Evolutionary conservation across 2,329 filamentous ascomycete genomes (phyloP).

Genomic region (Fusarium mangiferae): DNA sequence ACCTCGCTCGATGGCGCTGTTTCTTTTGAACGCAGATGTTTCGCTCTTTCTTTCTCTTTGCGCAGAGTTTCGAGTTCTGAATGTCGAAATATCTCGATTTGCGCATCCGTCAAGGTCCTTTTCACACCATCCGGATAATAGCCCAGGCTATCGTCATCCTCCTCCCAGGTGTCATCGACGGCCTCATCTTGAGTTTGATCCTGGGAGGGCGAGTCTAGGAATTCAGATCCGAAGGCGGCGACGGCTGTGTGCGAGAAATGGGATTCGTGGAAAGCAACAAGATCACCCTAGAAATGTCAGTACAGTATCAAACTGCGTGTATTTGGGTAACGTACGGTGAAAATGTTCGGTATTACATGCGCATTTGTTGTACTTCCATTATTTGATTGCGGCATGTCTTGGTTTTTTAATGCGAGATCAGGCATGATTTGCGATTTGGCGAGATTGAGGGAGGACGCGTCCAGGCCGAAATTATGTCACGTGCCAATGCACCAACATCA

Average conservation of each 20-base stretch:
- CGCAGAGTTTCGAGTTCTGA: slow-evolving; percentile 83
- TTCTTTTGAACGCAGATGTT: slow-evolving; percentile 31
- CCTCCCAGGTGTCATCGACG: slow-evolving; percentile 53
- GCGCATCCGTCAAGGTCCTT: slow-evolving; percentile 89
- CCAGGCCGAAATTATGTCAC: slow-evolving; percentile 33
- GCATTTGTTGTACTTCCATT: slow-evolving; percentile 18
- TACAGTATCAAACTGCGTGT: not conserved
- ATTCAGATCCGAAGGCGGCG: slow-evolving; percentile 58
- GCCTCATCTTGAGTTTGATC: slow-evolving; percentile 46
- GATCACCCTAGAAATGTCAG: slow-evolving; percentile 63
- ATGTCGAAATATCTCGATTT: slow-evolving; percentile 90
- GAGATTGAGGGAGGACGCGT: slow-evolving; percentile 30
- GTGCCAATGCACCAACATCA: slow-evolving; percentile 28
- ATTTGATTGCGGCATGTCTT: slow-evolving; percentile 37
- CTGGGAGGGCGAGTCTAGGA: slow-evolving; percentile 51
- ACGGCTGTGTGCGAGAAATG: slow-evolving; percentile 67
- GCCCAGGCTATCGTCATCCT: slow-evolving; percentile 77
- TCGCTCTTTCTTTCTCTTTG: slow-evolving; percentile 63
- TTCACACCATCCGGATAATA: slow-evolving; percentile 89
- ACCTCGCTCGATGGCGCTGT: slow-evolving; percentile 25
- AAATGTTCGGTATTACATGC: slow-evolving; percentile 41
- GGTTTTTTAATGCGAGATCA: slow-evolving; percentile 5
- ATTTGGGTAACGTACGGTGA: slow-evolving; percentile 33
- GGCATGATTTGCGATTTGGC: slow-evolving; percentile 12
- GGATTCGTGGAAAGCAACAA: slow-evolving; percentile 65